Conservation (phyloP, 768 basidiomycete genomes). For the Lyophyllum atratum region DNA sequence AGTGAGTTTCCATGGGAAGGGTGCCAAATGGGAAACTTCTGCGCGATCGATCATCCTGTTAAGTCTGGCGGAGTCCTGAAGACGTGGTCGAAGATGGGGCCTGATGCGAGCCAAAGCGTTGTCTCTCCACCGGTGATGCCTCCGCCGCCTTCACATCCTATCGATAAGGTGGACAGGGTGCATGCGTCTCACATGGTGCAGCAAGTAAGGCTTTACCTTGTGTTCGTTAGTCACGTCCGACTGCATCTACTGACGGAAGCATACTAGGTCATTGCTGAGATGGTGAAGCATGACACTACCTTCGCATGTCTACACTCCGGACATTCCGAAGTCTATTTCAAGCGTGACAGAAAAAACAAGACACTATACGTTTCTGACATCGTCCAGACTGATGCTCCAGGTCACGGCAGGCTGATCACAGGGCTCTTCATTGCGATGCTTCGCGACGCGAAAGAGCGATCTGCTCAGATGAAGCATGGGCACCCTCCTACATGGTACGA, state of each 20-base stretch:
- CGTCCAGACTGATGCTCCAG: neutral
- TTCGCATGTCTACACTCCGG: neutral
- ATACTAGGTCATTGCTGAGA: neutral
- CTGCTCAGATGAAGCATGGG: no score
- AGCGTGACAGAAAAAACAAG: neutral
- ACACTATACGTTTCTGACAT: neutral
- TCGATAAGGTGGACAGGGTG: neutral
- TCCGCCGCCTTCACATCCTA: neutral
- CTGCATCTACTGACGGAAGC: no score
- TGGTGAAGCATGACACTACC: neutral
- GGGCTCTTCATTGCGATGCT: neutral
- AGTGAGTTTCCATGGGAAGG: neutral
- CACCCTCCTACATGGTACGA: neutral
- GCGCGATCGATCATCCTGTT: neutral
- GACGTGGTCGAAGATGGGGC: neutral
- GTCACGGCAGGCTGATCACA: neutral
- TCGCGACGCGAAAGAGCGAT: neutral
- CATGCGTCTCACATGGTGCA: neutral
- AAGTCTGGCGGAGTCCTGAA: neutral
- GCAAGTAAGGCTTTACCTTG: no score
- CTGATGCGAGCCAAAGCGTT: neutral
- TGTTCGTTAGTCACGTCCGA: no score
- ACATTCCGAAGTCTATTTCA: neutral
- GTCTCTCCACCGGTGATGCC: neutral
- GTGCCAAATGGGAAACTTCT: neutral